These are phyloP conservation scores for Davidsoniella neocaledoniae DNA, from an alignment of 2,329 filamentous ascomycete species.

Conservation along the genomic window DNA sequence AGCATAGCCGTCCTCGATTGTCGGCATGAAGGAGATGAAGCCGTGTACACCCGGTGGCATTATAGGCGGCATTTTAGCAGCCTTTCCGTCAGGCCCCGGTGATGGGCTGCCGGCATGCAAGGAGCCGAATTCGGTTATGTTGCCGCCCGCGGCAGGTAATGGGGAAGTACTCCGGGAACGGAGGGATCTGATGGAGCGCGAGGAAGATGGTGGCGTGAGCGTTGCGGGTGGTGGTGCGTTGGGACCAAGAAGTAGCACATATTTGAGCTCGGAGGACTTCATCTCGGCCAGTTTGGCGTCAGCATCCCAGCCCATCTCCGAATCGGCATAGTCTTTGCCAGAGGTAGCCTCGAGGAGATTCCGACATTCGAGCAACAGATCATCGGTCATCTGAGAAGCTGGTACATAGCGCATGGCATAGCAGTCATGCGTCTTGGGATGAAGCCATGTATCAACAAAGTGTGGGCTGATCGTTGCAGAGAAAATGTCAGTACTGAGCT, in stretches of 20 bases:
- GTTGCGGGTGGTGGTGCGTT: conserved; percentile 10
- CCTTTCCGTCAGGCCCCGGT: conserved; percentile 6
- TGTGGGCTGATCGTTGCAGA: conserved; percentile 12
- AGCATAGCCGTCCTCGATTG: conserved; percentile 44
- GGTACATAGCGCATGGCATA: conserved; percentile 30
- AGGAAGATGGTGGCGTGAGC: conserved; percentile 11
- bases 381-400: conserved; percentile 22
- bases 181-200: conserved; percentile 8
- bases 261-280: conserved; percentile 48
- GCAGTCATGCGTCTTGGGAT: conserved; percentile 26
- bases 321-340: conserved; percentile 43
- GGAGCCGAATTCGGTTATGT: conserved; percentile 6
- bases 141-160: not conserved
- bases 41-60: conserved; percentile 23
- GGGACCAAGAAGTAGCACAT: conserved; percentile 39
- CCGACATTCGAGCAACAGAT: conserved; percentile 37
- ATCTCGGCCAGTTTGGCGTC: conserved; percentile 49
- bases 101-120: conserved; percentile 1
- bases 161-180: not conserved
- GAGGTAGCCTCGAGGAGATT: conserved; percentile 46
- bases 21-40: conserved; percentile 57
- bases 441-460: conserved; percentile 29
- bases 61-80: conserved; percentile 6
- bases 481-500: not conserved
- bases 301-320: conserved; percentile 46